Evolutionary conservation across 1,139 yeast species (phyloP), one percentile per base, ranked within the genome.

Genomic region (Sugiyamaella japonica): DNA sequence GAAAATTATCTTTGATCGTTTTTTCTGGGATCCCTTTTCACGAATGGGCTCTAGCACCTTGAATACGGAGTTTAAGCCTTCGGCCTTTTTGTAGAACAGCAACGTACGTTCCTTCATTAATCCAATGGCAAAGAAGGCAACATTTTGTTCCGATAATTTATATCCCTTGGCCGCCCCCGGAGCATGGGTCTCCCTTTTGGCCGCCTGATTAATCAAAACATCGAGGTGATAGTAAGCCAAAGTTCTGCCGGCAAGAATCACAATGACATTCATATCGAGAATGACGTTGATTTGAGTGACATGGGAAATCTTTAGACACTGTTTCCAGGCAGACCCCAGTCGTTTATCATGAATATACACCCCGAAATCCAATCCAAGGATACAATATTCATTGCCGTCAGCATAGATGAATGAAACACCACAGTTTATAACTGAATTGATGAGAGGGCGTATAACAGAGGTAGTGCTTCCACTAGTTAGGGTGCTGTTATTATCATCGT

Each of bases 211-310:
- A 39, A 71, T 58, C 60, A 77, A 52, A 66, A 66, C 67, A 66
- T 73, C 74, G 63, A 89, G 71, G 29, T 83, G 80, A 61, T 84
- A 83, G 69, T 86, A 84, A 53, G 82, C 76, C 49, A 91, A 73
- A 15, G 77, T 76, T 59, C 78, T 81, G 56, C 80, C 85, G 13
- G 84, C 79, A 50, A 89, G 72, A 2, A 87, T 72, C 13, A 89
- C 72, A 10, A 86, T 73, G 41, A 86, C 70, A 44, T 84, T 81
- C 58, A 83, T 74, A 28, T 79, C 77, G 3, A 82, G 79, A 42
- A 87, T 73, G 6, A 85, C 84, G 20, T 80, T 79, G 43, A 91
- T 72, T 62, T 83, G 85, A n/a, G 80, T 75, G 15, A 87, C 82
- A 50, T 78, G 80, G 7, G 72, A 55, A 17, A 84, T 70, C 59